Base-by-base conservation (phyloP, 2,329 filamentous ascomycete species). In the Xylaria sp. region DNA sequence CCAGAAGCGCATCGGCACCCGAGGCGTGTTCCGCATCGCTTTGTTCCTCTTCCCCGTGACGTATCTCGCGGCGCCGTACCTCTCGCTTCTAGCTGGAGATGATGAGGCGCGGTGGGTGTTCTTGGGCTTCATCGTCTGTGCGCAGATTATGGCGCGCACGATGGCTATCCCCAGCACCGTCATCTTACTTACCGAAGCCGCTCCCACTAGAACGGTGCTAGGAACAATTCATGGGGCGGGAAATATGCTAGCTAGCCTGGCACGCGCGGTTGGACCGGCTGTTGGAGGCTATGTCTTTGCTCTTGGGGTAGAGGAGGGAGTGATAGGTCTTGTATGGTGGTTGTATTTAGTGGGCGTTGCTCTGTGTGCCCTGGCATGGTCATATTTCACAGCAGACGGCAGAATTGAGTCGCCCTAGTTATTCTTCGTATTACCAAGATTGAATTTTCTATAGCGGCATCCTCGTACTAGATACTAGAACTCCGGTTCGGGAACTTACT, bases 121-220 rank as follows among this genome's bases (percentile, higher is more conserved):
- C 0, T 85, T 91, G 32, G 84, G 83, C 0, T 68, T 83, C 12
- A 85, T 91, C 1, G 80, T 90, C 1, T 84, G 84, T 27, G 76
- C 89, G 1, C 89, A 91, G 76, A 88, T 91, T 47, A 81, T 88
- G 25, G 88, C 87, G 1, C 81, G 88, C 44, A 91, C 89, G 0
- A 90, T 91, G 74, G 80, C 80, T 0, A 77, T 79, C 0, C 81
- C 81, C 1, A 81, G 80, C 48, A 81, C 79, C 0, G 80, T 82
- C 2, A 80, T 82, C 18, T 69, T 83, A 25, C 71, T 83, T 10
- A 82, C 79, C 0, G 79, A 82, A 65, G 73, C 79, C 1, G 78
- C 80, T 10, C 79, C 81, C n/a, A 67, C 74, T 13, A 76, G 75
- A 66, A 74, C 67, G 2, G 78, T 81, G 8, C 71, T 82, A 18